phyloP scores from a whole-genome alignment of 225 moss, liverwort and hornwort species.

The Bryum argenteum region DNA sequence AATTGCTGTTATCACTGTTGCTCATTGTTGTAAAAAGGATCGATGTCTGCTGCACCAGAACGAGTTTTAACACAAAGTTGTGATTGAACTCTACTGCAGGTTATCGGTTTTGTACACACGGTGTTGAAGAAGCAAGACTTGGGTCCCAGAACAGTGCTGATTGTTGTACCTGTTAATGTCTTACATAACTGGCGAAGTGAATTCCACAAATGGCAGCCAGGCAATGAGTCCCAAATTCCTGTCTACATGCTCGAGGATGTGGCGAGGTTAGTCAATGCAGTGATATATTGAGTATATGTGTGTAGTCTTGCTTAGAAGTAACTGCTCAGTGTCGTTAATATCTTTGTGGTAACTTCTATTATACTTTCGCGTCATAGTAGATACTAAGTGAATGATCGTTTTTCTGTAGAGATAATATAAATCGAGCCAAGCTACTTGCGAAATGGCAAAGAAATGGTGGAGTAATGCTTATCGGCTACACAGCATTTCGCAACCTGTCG shows the following conservation, averaged over 20 bases:
- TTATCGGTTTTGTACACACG: constrained; percentile 89
- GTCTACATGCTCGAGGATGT: constrained; percentile 86
- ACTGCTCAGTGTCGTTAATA: constrained; percentile 17
- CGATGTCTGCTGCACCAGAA: constrained; percentile 1
- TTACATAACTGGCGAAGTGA: constrained; percentile 96
- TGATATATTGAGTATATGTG: constrained; percentile 7
- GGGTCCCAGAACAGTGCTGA: constrained; percentile 77
- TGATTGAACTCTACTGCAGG: constrained; percentile 55
- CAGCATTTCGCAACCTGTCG: constrained; percentile 77
- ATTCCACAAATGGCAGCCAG: constrained; percentile 87
- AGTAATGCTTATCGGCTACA: constrained; percentile 94
- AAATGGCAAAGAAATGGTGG: constrained; percentile 76
- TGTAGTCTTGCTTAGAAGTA: neutral
- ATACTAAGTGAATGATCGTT: constrained; percentile 17
- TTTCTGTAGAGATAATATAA: constrained; percentile 64
- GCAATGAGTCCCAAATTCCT: constrained; percentile 52
- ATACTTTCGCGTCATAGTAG: constrained; percentile 7
- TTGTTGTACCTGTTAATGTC: constrained; percentile 97
- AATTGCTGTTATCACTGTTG: constrained; percentile 1
- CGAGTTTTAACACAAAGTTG: constrained; percentile 20
- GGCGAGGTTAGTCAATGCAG: constrained; percentile 57
- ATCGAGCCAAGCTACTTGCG: constrained; percentile 61
- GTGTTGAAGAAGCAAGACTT: constrained; percentile 64
- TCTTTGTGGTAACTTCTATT: constrained; percentile 11
- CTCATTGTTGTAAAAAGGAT: too few relatives aligned